Evolutionary conservation across 2,329 filamentous ascomycete genomes (phyloP).

Genomic region (Fusarium cyanostomum): DNA sequence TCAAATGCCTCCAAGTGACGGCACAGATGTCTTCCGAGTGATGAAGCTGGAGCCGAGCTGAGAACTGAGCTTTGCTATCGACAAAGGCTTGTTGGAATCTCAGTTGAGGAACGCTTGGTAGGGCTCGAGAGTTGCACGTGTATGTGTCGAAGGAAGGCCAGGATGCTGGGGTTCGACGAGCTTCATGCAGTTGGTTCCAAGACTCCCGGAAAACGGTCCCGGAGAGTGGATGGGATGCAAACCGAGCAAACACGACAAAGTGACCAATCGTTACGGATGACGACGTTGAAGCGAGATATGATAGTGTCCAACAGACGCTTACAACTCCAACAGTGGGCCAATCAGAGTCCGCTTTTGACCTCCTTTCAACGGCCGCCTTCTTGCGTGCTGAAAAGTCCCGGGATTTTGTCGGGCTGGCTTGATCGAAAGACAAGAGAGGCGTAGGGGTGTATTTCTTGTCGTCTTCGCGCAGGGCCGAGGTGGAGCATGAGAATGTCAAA

Average conservation of each 20-base stretch:
- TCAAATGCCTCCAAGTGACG: neutral
- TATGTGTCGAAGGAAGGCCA: conserved; percentile 1
- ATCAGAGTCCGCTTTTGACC: conserved; percentile 2
- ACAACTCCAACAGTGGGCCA: conserved; percentile 19
- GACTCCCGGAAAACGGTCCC: conserved; percentile 1
- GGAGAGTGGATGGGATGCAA: conserved; percentile 14
- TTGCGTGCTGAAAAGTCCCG: conserved; percentile 10
- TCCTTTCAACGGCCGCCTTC: conserved; percentile 12
- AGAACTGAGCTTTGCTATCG: conserved; percentile 1
- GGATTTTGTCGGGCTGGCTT: conserved; percentile 4
- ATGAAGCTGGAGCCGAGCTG: neutral
- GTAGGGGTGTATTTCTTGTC: neutral
- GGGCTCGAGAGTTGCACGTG: conserved; percentile 4
- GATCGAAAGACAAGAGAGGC: conserved; percentile 2
- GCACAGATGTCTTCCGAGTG: neutral
- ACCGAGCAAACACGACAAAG: conserved; percentile 27
- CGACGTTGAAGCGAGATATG: conserved; percentile 1
- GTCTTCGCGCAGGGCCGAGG: conserved; percentile 3
- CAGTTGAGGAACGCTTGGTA: conserved; percentile 28
- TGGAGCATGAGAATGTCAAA: conserved; percentile 5
- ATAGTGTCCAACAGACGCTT: conserved; percentile 21
- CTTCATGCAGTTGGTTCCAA: conserved; percentile 9
- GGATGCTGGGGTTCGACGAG: conserved; percentile 5
- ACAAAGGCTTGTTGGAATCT: conserved; percentile 1
- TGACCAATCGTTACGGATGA: conserved; percentile 1